Evolutionary conservation across 805 yeast species (phyloP).

Genomic region (Clavispora vitiphila): DNA sequence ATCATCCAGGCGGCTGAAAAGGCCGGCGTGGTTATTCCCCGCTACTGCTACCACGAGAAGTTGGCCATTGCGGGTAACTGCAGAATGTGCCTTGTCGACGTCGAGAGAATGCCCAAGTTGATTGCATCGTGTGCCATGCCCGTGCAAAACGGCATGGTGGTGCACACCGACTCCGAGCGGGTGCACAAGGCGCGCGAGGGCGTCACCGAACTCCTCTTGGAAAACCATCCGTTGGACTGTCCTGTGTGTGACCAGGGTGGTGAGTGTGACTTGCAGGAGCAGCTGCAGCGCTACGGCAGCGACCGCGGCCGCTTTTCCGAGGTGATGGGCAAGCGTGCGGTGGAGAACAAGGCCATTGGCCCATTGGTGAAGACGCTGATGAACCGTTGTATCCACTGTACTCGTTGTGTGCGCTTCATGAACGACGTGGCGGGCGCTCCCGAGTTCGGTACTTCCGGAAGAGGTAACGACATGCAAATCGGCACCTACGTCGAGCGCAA

Average conservation of each 20-base stretch:
- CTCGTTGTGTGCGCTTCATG: conserved; percentile 84
- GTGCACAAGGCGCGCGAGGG: conserved; percentile 83
- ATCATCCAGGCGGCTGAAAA: conserved; percentile 88
- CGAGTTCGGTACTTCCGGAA: conserved; percentile 82
- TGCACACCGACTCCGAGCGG: conserved; percentile 71
- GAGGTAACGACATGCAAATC: conserved; percentile 89
- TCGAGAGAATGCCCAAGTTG: conserved; percentile 83
- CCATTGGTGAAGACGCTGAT: conserved; percentile 85
- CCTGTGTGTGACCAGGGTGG: conserved; percentile 95
- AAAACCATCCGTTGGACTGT: conserved; percentile 89
- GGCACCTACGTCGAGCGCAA: conserved; percentile 86
- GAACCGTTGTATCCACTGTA: conserved; percentile 92
- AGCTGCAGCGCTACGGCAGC: conserved; percentile 73
- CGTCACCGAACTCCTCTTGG: conserved; percentile 81
- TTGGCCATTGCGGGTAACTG: conserved; percentile 89
- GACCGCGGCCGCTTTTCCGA: conserved; percentile 85
- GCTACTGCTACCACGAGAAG: conserved; percentile 90
- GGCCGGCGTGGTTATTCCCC: conserved; percentile 83
- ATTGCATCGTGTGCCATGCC: conserved; percentile 92
- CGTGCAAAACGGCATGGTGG: conserved; percentile 86
- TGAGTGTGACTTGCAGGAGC: conserved; percentile 90
- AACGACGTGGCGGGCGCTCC: conserved; percentile 93
- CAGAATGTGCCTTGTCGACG: conserved; percentile 88
- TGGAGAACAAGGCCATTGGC: conserved; percentile 85
- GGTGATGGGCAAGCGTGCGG: conserved; percentile 81